Conservation (phyloP, 345 rosid genomes). For the Gossypium anomalum region DNA sequence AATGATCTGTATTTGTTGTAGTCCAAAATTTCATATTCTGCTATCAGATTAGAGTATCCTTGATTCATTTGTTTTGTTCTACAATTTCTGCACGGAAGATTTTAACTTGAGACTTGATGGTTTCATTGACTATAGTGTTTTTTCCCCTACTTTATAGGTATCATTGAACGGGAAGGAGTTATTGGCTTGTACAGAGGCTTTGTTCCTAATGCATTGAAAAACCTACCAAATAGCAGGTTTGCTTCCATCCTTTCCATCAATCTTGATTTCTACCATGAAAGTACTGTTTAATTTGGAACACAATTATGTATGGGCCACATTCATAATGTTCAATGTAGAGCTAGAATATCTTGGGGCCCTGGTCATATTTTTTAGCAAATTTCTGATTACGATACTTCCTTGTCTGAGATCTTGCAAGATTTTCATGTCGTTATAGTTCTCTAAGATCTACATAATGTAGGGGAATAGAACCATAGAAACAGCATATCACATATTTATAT, state of each 20-base stretch:
- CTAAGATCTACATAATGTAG: neutral
- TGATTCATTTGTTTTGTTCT: slow-evolving; percentile 2
- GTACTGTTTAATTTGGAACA: neutral
- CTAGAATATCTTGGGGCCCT: neutral
- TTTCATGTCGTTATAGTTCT: neutral
- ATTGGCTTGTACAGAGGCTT: slow-evolving; percentile 87
- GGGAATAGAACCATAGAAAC: neutral
- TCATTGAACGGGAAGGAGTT: slow-evolving; percentile 64
- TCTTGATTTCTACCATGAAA: neutral
- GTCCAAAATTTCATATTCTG: neutral
- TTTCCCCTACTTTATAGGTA: slow-evolving; percentile 41
- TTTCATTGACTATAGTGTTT: slow-evolving; percentile 7
- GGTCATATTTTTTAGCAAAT: neutral
- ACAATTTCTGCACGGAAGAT: neutral
- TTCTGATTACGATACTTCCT: neutral
- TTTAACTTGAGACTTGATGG: neutral
- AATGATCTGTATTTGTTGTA: neutral
- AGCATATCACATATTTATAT: neutral
- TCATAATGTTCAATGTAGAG: neutral
- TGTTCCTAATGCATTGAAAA: slow-evolving; percentile 86
- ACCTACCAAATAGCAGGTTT: slow-evolving; percentile 92
- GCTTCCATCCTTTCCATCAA: slow-evolving; percentile 4
- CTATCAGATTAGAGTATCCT: slow-evolving; percentile 4
- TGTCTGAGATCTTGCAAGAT: neutral
- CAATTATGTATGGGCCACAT: neutral